Evolutionary conservation across 805 yeast species (phyloP).

Genomic region (Candida pseudofarinosa): DNA sequence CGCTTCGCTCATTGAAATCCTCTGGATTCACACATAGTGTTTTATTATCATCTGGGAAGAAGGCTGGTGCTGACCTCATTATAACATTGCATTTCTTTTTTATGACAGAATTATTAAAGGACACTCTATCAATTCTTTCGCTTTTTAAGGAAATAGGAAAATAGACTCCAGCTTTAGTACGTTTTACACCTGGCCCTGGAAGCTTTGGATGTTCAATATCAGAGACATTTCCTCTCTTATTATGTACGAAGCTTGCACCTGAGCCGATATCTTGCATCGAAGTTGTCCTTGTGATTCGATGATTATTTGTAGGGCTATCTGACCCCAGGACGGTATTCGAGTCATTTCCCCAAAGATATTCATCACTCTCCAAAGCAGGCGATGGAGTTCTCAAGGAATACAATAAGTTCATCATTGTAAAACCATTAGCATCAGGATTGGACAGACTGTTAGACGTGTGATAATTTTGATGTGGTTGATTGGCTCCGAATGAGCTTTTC

Average conservation of each 20-base stretch:
- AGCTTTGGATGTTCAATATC: constrained; percentile 6
- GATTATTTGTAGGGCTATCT: constrained; percentile 8
- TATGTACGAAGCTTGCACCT: not conserved
- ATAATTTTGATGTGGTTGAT: not conserved
- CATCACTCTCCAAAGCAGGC: constrained; percentile 33
- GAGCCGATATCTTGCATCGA: constrained; percentile 29
- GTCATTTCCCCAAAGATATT: constrained; percentile 17
- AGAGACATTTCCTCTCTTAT: not conserved
- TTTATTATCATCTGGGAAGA: constrained; percentile 1
- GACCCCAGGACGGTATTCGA: not conserved
- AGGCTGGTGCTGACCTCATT: constrained; percentile 13
- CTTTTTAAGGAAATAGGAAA: constrained; percentile 15
- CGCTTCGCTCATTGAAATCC: constrained; percentile 1
- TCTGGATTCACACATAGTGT: constrained; percentile 5
- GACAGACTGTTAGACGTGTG: not conserved
- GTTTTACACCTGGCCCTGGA: constrained; percentile 8
- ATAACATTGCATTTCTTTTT: constrained; percentile 20
- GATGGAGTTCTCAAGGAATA: constrained; percentile 34
- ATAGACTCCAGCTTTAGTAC: constrained; percentile 22
- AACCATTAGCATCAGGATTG: constrained; percentile 8
- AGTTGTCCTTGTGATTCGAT: constrained; percentile 29
- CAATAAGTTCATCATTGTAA: constrained; percentile 20
- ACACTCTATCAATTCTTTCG: constrained; percentile 13
- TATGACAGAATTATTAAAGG: constrained; percentile 16
- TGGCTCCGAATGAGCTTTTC: constrained; percentile 28